Evolutionary conservation across 208 protist genomes (phyloP).

Genomic region (Trypanosoma caninum): DNA sequence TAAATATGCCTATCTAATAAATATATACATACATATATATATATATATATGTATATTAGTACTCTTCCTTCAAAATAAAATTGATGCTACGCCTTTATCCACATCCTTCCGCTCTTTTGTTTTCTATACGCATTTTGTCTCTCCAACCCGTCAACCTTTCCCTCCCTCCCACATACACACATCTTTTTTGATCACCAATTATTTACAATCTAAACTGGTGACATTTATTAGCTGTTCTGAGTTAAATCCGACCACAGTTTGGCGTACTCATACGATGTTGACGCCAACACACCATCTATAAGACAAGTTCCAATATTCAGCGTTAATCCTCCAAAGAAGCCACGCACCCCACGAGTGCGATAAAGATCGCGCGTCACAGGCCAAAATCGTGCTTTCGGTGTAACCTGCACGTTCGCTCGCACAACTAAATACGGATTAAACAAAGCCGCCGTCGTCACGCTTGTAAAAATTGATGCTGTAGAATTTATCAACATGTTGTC

Average conservation of each 20-base stretch:
- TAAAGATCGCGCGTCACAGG: conserved; percentile 40
- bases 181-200: neutral
- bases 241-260: conserved; percentile 71
- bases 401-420: conserved; percentile 77
- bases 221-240: neutral
- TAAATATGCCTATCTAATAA: no score
- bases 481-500: conserved; percentile 75
- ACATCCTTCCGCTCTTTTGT: no score
- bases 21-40: neutral
- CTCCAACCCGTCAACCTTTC: no score
- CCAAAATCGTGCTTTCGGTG: conserved; percentile 58
- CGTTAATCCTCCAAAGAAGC: conserved; percentile 68
- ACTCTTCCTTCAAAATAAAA: conserved; percentile 1
- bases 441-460: conserved; percentile 59
- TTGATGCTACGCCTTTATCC: no score
- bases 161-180: no score
- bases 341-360: conserved; percentile 42
- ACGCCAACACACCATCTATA: conserved; percentile 71
- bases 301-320: conserved; percentile 70
- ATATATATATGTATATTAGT: neutral
- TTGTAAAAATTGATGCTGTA: conserved; percentile 56
- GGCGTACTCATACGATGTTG: conserved; percentile 83
- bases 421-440: conserved; percentile 87
- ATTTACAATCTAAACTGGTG: no score
- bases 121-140: no score